A percentile compares a stretch with the other conserved stretches of the same genome.
These are phyloP conservation scores for Colletotrichum viniferum DNA, from an alignment of 2,329 filamentous ascomycete species.

Conservation along the genomic window DNA sequence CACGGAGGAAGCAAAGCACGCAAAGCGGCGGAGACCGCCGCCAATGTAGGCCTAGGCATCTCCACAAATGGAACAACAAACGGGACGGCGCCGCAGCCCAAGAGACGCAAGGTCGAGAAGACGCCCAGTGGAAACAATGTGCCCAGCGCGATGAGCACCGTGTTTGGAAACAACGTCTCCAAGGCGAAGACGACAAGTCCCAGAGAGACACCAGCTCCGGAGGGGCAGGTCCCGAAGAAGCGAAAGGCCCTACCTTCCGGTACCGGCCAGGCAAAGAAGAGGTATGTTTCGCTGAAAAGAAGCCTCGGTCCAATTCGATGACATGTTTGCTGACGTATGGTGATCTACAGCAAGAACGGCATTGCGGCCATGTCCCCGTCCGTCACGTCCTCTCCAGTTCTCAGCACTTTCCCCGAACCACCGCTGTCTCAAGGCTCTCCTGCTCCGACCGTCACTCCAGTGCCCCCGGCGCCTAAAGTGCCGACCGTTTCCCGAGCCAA, in stretches of 20 bases:
- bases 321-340: slow-evolving; percentile 15
- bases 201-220: slow-evolving; percentile 69
- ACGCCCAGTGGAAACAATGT: slow-evolving; percentile 50
- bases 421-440: slow-evolving; percentile 62
- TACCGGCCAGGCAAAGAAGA: slow-evolving; percentile 79
- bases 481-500: slow-evolving; percentile 72
- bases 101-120: slow-evolving; percentile 84
- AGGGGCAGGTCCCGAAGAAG: slow-evolving; percentile 68
- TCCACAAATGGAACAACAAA: slow-evolving; percentile 57
- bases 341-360: slow-evolving; percentile 34
- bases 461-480: slow-evolving; percentile 3
- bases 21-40: slow-evolving; percentile 60
- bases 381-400: slow-evolving; percentile 76
- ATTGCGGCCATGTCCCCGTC: slow-evolving; percentile 67
- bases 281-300: slow-evolving; percentile 45
- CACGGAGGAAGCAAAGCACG: slow-evolving; percentile 65
- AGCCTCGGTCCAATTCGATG: not conserved
- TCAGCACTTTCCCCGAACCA: slow-evolving; percentile 69
- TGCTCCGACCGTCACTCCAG: slow-evolving; percentile 46
- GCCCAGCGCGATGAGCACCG: slow-evolving; percentile 70
- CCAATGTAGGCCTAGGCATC: slow-evolving; percentile 68
- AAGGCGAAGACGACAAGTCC: slow-evolving; percentile 70
- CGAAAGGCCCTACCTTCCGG: slow-evolving; percentile 68
- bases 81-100: slow-evolving; percentile 62
- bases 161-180: slow-evolving; percentile 52